Evolutionary conservation across 352 stramenopile genomes (phyloP).

Genomic region (Globisporangium rhizosaccharum): DNA sequence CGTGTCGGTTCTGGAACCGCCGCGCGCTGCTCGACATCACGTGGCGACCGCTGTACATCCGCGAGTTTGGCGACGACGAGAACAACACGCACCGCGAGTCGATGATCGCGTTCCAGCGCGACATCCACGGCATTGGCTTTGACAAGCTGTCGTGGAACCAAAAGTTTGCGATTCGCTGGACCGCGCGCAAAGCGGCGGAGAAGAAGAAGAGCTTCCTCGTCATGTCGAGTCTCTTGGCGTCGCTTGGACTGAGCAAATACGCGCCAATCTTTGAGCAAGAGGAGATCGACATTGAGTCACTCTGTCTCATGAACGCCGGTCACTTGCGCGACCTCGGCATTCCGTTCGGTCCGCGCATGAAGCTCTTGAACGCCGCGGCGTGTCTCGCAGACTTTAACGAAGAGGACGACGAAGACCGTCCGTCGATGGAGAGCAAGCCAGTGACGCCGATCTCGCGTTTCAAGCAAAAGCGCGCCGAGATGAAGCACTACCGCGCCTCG

Average conservation of each 20-base stretch:
- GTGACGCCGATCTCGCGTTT: constrained; percentile 78
- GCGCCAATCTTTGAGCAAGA: constrained; percentile 82
- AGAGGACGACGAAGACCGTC: constrained; percentile 66
- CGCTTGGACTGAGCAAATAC: constrained; percentile 80
- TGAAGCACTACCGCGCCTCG: constrained; percentile 84
- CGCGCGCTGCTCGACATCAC: constrained; percentile 78
- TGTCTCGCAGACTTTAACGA: constrained; percentile 82
- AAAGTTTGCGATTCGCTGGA: constrained; percentile 81
- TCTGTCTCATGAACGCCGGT: constrained; percentile 84
- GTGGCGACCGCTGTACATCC: constrained; percentile 81
- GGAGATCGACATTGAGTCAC: constrained; percentile 85
- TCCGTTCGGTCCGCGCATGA: constrained; percentile 79
- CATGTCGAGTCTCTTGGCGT: constrained; percentile 77
- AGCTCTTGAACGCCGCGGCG: constrained; percentile 76
- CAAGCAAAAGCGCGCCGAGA: constrained; percentile 72
- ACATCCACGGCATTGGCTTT: constrained; percentile 82
- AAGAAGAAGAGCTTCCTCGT: constrained; percentile 88
- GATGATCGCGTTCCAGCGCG: constrained; percentile 81
- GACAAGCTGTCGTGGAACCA: constrained; percentile 84
- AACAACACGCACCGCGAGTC: constrained; percentile 73
- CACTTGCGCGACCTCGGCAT: constrained; percentile 81
- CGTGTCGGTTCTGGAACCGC: constrained; percentile 85
- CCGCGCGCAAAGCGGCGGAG: constrained; percentile 70
- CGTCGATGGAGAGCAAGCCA: constrained; percentile 49
- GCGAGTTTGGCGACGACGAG: constrained; percentile 79